Evolutionary conservation across 1,284 basidiomycete species (phyloP).

Genomic region (Irpex rosettiformis): DNA sequence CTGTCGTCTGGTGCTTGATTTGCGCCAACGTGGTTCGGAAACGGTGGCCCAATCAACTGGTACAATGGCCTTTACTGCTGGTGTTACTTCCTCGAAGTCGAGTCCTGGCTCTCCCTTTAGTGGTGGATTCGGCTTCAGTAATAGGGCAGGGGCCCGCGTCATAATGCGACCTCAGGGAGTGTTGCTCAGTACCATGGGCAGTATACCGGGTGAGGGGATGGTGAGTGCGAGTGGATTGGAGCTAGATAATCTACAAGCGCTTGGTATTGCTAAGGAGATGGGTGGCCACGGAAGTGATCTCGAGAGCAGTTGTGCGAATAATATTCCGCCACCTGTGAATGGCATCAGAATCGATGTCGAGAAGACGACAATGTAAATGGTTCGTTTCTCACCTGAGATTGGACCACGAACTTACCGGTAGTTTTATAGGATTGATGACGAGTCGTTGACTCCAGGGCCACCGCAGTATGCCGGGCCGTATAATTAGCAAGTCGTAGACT

Average conservation of each 20-base stretch:
- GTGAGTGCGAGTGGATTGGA: slow-evolving; percentile 37
- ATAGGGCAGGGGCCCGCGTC: slow-evolving; percentile 32
- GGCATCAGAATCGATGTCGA: slow-evolving; percentile 68
- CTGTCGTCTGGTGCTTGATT: slow-evolving; percentile 73
- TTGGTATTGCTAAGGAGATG: slow-evolving; percentile 22
- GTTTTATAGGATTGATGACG: not conserved
- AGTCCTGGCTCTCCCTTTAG: slow-evolving; percentile 29
- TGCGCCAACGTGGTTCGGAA: slow-evolving; percentile 72
- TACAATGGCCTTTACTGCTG: slow-evolving; percentile 32
- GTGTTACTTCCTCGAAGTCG: slow-evolving; percentile 29
- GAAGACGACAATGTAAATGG: slow-evolving; percentile 49
- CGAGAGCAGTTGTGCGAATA: slow-evolving; percentile 17
- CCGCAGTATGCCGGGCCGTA: not conserved
- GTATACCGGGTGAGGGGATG: slow-evolving; percentile 39
- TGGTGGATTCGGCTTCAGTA: slow-evolving; percentile 28
- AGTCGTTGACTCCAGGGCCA: not conserved
- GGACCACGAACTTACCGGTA: too few species aligned
- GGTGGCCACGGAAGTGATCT: slow-evolving; percentile 36
- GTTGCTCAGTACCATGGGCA: slow-evolving; percentile 65
- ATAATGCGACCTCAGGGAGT: slow-evolving; percentile 41
- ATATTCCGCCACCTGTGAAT: slow-evolving; percentile 29
- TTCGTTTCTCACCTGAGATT: too few species aligned
- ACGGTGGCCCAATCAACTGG: slow-evolving; percentile 60
- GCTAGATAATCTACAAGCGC: slow-evolving; percentile 53
- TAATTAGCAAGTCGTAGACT: too few species aligned